A percentile compares a stretch with the other conserved stretches of the same genome.
Evolutionary conservation across 495 filamentous ascomycete genomes (phyloP).

Genomic region (Cercophora scortea): DNA sequence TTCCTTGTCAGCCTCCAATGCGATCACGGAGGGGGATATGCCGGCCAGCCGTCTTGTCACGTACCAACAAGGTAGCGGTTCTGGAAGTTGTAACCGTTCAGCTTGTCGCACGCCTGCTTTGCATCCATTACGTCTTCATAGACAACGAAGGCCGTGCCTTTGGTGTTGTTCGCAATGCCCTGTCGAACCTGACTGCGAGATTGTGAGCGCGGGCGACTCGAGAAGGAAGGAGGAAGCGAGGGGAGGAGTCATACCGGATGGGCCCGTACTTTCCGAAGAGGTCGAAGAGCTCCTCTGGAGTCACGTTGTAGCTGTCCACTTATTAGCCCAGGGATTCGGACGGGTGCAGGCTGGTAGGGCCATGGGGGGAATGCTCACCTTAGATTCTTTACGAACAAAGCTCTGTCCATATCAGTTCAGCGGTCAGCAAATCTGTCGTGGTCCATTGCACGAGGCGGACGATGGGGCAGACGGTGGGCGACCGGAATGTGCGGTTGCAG

Average conservation of each 20-base stretch:
- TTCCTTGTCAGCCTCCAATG: not conserved
- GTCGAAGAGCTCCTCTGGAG: constrained; percentile 87
- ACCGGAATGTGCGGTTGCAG: not conserved
- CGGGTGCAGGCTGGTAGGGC: too few species aligned
- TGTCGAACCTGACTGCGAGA: constrained; percentile 85
- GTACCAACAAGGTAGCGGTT: constrained; percentile 97
- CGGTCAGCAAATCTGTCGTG: constrained; percentile 20
- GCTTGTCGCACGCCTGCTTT: constrained; percentile 96
- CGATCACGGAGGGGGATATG: not conserved
- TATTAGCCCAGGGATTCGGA: too few species aligned
- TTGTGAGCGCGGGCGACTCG: not conserved
- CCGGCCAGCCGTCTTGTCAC: constrained; percentile 25
- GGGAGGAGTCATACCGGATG: constrained; percentile 60
- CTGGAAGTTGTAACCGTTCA: constrained; percentile 99
- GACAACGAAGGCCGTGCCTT: constrained; percentile 97
- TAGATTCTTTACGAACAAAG: constrained; percentile 97
- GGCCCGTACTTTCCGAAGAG: constrained; percentile 92
- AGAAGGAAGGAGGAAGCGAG: not conserved
- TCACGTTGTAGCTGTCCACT: constrained; percentile 77
- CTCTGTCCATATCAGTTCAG: constrained; percentile 43
- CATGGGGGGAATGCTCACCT: constrained; percentile 48
- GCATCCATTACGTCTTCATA: constrained; percentile 99
- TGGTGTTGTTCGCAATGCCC: constrained; percentile 94
- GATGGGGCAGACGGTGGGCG: constrained; percentile 5
- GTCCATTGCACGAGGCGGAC: not conserved